Conservation (phyloP, 495 filamentous ascomycete genomes). For the Alectoria sarmentosa region DNA sequence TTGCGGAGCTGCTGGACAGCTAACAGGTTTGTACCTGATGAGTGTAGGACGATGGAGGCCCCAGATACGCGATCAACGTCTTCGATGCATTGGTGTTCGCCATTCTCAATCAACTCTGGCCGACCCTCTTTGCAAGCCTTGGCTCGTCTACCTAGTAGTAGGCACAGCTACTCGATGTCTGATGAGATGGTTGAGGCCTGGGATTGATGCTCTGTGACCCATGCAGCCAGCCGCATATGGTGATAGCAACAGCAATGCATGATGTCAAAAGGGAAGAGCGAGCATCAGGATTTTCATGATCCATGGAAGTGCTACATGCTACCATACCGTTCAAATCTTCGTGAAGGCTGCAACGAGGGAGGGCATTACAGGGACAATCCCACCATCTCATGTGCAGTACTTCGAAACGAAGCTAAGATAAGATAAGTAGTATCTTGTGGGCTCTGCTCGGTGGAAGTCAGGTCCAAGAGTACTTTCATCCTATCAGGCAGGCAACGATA, state of each 20-base stretch:
- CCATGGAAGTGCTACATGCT: background rate
- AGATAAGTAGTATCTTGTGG: background rate
- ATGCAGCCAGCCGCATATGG: background rate
- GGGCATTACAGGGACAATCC: background rate
- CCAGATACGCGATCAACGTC: constrained; percentile 64
- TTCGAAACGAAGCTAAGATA: background rate
- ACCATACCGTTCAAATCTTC: background rate
- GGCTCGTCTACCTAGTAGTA: background rate
- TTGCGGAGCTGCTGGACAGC: background rate
- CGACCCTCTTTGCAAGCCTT: background rate
- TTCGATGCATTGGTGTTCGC: background rate
- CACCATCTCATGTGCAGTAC: too few species aligned
- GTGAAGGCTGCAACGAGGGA: background rate
- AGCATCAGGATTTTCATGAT: background rate
- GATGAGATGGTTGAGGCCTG: background rate
- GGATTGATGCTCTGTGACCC: background rate
- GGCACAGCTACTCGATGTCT: background rate
- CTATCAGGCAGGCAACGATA: too few species aligned
- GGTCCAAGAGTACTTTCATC: too few species aligned
- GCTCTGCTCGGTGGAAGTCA: too few species aligned
- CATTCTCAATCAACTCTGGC: constrained; percentile 3
- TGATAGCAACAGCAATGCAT: background rate
- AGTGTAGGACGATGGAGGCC: constrained; percentile 77
- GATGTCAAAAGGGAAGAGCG: background rate
- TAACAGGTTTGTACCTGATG: constrained; percentile 61